Evolutionary conservation across 257 asterid species (phyloP).

Genomic region (Sherardia arvensis): DNA sequence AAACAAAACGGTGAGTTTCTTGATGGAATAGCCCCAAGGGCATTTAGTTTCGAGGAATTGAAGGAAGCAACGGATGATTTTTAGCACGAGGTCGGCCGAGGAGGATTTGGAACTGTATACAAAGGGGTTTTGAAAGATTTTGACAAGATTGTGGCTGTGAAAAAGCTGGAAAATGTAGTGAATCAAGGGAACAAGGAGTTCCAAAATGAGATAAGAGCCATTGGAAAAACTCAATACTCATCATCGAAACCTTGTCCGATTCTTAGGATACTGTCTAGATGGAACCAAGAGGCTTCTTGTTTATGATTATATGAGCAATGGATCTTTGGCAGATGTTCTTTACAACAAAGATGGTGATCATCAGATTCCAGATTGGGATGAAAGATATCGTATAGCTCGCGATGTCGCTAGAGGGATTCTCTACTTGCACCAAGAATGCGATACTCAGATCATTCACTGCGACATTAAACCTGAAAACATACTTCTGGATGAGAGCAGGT

Average conservation of each 20-base stretch:
- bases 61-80: constrained; percentile 31
- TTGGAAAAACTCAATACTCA: constrained; percentile 40
- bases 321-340: constrained; percentile 35
- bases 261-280: constrained; percentile 42
- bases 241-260: constrained; percentile 40
- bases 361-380: constrained; percentile 1
- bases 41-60: neutral
- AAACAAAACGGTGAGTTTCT: neutral
- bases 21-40: neutral
- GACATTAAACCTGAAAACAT: constrained; percentile 58
- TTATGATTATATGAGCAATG: constrained; percentile 46
- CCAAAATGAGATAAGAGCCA: constrained; percentile 36
- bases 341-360: constrained; percentile 8
- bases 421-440: constrained; percentile 53
- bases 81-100: constrained; percentile 35
- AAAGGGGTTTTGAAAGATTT: constrained; percentile 22
- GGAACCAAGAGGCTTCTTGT: constrained; percentile 35
- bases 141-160: constrained; percentile 32
- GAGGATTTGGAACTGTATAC: constrained; percentile 37
- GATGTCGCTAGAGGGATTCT: constrained; percentile 45
- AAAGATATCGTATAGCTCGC: constrained; percentile 20
- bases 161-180: constrained; percentile 28
- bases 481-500: constrained; percentile 28
- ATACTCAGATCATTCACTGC: constrained; percentile 47
- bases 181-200: constrained; percentile 36